Evolutionary conservation across 2,329 filamentous ascomycete genomes (phyloP), one percentile per base, ranked within the genome.

Genomic region (Lachnellula hyalina): DNA sequence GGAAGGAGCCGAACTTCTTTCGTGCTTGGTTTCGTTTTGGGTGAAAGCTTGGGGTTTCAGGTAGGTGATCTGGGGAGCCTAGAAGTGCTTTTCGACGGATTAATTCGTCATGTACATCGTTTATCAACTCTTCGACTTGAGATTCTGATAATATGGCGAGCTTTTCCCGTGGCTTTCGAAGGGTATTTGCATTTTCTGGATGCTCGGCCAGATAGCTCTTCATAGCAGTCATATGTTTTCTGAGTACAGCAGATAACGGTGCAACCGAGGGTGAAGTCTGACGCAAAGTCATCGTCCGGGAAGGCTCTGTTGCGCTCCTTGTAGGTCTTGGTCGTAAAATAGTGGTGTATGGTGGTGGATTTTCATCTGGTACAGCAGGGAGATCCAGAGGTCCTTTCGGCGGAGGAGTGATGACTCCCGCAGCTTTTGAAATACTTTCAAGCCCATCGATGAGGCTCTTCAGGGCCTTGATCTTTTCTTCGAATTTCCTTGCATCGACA

Each of bases 371-470:
- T 21, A 46, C 23, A 19, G 44, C 50, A n/a, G 47, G 15, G 5
- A 44, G 47, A 28, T 19, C 32, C n/a, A 41, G 48, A 49, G 38
- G 40, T 17, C 6, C 12, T 9, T 12, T 28, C 45, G 45, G 40
- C 7, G 21, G 9, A 34, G 17, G 25, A n/a, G 14, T 25, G 19
- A 19, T 48, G n/a, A 62, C 54, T 4, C 53, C 57, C 7, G 54
- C 55, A 14, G 55, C 59, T 42, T 52, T 55, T 2, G 59, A 58
- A 12, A 65, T 52, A 36, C 55, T 50, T 36, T 65, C 63, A 3
- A 65, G 48, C 1, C 59, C 57, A 55, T 64, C 63, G 28, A 65
- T 56, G 15, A 64, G 53, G 42, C 48, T 51, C 48, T 60, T 62
- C 34, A 65, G 25, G 41, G 47, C 48, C 19, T 50, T 53, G 17